phyloP scores from a whole-genome alignment of 768 basidiomycete species.

The Cantharellus cinnabarinus region DNA sequence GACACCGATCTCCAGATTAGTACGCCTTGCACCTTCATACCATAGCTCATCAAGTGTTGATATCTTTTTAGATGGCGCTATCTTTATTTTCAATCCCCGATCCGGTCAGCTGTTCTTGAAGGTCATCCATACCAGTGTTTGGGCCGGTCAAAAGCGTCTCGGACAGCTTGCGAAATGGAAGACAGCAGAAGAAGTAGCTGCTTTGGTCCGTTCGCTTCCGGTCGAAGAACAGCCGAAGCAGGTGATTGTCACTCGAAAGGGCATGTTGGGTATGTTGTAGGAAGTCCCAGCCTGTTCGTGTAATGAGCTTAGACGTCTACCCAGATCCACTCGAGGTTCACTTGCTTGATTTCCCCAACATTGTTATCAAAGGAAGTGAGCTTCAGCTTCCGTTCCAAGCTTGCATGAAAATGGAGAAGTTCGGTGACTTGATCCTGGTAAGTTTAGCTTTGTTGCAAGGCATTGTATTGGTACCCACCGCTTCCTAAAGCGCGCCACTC shows the following conservation, averaged over 20 bases:
- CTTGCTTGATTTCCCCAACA: slow-evolving; percentile 98
- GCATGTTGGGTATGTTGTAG: slow-evolving; percentile 67
- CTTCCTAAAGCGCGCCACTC: slow-evolving; percentile 60
- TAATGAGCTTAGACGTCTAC: not conserved
- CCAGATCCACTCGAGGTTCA: slow-evolving; percentile 90
- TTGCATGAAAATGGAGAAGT: slow-evolving; percentile 99
- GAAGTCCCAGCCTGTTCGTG: not conserved
- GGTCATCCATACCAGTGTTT: slow-evolving; percentile 99
- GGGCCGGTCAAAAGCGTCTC: slow-evolving; percentile 99
- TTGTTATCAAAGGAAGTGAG: slow-evolving; percentile 98
- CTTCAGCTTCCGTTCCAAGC: slow-evolving; percentile 98
- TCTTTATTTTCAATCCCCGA: slow-evolving; percentile 98
- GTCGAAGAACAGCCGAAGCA: slow-evolving; percentile 99
- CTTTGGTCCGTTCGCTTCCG: slow-evolving; percentile 88
- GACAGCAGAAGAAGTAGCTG: slow-evolving; percentile 99
- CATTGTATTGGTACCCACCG: slow-evolving; percentile 1
- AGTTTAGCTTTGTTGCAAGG: slow-evolving; percentile 8
- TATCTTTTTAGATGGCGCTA: slow-evolving; percentile 50
- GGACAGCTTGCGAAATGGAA: slow-evolving; percentile 99
- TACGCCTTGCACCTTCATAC: not conserved
- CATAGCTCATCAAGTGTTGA: too few relatives aligned
- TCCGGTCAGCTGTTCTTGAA: slow-evolving; percentile 97
- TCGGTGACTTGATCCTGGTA: slow-evolving; percentile 88
- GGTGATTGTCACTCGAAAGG: slow-evolving; percentile 98
- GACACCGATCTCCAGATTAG: slow-evolving; percentile 9